Evolutionary conservation across 2,329 filamentous ascomycete genomes (phyloP), one percentile per base, ranked within the genome.

Genomic region (Fusarium robinianum): DNA sequence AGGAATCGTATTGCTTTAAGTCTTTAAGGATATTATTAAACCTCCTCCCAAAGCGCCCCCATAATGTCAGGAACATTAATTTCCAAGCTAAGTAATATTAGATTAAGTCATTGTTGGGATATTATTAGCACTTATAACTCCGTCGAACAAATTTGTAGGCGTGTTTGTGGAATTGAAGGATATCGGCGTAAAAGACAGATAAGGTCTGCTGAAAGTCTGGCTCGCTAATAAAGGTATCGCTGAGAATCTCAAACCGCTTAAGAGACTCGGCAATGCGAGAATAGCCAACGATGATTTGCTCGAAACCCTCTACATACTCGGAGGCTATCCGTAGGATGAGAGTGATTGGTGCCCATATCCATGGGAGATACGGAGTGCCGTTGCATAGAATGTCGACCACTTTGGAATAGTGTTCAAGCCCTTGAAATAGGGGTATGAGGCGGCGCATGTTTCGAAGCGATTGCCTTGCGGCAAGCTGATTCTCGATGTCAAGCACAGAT

Each of bases 331-430:
- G 24, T 0, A 72, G 38, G 3, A 73, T 60, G 3, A 73, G 49
- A 6, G 63, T 69, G 17, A 75, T 69, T 0, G 71, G 73, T 1
- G 72, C 71, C 74, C 75, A 78, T 1, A 77, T 60, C 67, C 67
- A 76, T 0, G 70, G 60, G 4, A 78, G 23, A 47, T 66, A 77
- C 0, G 68, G 69, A 0, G 72, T 77, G 1, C 72, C 73, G 31
- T 76, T 73, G 48, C 74, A 77, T 0, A 75, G 46, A 1, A 70
- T 57, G 1, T 75, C 72, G 1, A 76, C 60, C 0, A 61, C 58
- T 25, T 68, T 69, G 0, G 70, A 64, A 27, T 76, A 77, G 19
- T 71, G 63, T 27, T 70, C 66, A 0, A 78, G 47, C 0, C 67
- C 71, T 1, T 53, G 45, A 15, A 78, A 66, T 0, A 77, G 53